Evolutionary conservation across 202 grass and related monocot species (phyloP).

Genomic region (Musa balbisiana): DNA sequence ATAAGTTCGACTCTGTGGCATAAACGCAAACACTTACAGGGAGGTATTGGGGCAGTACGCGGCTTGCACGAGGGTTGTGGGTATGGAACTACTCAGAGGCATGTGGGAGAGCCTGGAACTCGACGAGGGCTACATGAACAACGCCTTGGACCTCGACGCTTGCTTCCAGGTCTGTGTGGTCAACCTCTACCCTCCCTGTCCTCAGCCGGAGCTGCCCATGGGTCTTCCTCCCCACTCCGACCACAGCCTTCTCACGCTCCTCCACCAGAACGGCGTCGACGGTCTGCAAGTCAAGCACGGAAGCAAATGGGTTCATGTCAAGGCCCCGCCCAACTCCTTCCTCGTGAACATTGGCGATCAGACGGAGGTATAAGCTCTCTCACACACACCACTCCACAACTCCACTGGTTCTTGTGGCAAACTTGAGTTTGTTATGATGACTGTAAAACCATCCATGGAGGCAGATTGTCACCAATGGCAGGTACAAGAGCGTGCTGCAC

Average conservation of each 20-base stretch:
- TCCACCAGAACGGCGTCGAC: slow-evolving; percentile 61
- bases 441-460: background rate
- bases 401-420: no score
- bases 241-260: slow-evolving; percentile 58
- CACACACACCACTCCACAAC: no score
- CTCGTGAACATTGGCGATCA: slow-evolving; percentile 76
- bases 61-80: slow-evolving; percentile 28
- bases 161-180: slow-evolving; percentile 58
- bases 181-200: slow-evolving; percentile 57
- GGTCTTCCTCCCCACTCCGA: slow-evolving; percentile 57
- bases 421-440: no score
- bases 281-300: slow-evolving; percentile 60
- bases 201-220: slow-evolving; percentile 16
- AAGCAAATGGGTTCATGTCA: slow-evolving; percentile 45
- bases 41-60: slow-evolving; percentile 46
- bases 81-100: slow-evolving; percentile 34
- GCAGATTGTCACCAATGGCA: slow-evolving; percentile 82
- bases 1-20: no score
- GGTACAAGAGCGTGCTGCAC: slow-evolving; percentile 55
- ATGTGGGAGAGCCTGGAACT: slow-evolving; percentile 58
- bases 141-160: slow-evolving; percentile 39
- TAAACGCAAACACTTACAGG: slow-evolving; percentile 5
- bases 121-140: slow-evolving; percentile 18
- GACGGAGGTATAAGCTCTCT: slow-evolving; percentile 31
- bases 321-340: slow-evolving; percentile 41